phyloP scores from a whole-genome alignment of 805 yeast species.

The Zygosaccharomyces rouxii region DNA sequence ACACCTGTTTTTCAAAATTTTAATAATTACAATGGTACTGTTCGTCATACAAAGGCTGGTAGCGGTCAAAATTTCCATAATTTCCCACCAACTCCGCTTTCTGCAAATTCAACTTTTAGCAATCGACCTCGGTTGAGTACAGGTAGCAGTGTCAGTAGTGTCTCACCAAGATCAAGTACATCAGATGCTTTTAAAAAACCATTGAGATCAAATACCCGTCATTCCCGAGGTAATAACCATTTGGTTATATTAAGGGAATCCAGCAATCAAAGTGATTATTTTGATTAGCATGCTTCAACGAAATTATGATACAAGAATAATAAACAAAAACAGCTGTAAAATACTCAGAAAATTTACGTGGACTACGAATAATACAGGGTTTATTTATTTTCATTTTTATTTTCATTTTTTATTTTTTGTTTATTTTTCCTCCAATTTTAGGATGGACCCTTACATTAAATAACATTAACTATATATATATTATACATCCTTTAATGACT shows the following conservation, averaged over 20 bases:
- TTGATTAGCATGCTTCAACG: slow-evolving; percentile 7
- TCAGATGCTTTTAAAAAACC: slow-evolving; percentile 10
- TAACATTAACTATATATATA: background rate
- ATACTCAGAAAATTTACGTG: too few relatives aligned
- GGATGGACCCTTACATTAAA: too few relatives aligned
- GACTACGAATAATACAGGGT: too few relatives aligned
- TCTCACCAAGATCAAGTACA: slow-evolving; percentile 6
- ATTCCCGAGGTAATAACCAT: slow-evolving; percentile 8
- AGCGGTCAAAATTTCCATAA: background rate
- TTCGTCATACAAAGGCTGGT: slow-evolving; percentile 1
- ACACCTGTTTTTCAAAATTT: background rate
- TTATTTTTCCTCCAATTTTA: too few relatives aligned
- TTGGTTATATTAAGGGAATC: slow-evolving; percentile 13
- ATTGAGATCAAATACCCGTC: slow-evolving; percentile 8
- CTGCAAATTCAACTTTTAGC: slow-evolving; percentile 14
- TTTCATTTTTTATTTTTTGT: background rate
- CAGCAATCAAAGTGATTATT: slow-evolving; percentile 15
- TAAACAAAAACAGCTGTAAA: too few relatives aligned
- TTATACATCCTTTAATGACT: slow-evolving; percentile 1
- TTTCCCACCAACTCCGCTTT: slow-evolving; percentile 13
- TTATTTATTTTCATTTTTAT: background rate
- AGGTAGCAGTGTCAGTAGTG: slow-evolving; percentile 12
- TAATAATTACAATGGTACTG: background rate
- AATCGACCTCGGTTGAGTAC: slow-evolving; percentile 10
- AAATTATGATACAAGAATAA: background rate